Evolutionary conservation across 2,329 filamentous ascomycete genomes (phyloP), one percentile per base, ranked within the genome.

Genomic region (Pestalotiopsis fici): DNA sequence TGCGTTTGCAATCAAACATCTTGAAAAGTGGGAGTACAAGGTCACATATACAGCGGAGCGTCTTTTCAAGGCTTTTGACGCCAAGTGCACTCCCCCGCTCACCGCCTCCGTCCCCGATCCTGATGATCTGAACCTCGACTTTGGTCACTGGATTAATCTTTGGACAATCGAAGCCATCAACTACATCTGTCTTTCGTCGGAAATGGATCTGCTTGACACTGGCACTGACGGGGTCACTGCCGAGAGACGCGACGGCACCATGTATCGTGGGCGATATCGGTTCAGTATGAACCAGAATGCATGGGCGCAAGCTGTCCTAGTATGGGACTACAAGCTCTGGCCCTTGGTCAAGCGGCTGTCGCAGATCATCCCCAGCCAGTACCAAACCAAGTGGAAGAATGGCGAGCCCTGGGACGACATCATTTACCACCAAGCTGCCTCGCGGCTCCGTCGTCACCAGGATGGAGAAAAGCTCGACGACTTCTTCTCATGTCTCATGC

Each of bases 121-220:
- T 59, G 59, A 54, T 5, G 69, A 72, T 59, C 70, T 74, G 69
- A 59, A 55, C 31, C 61, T 64, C 66, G 65, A 71, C n/a, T 72
- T 70, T 23, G 47, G 59, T 35, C 66, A 71, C 15, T 66, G 69
- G 67, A 50, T 50, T 18, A 50, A 50, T 50, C 43, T 69, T 3
- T 74, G 28, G 39, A 25, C 25, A 2, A 35, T 63, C 5, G 65
- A 66, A 18, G 27, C 50, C 9, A 43, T 66, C 54, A 28, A 21
- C 12, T 50, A 37, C 39, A 66, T 66, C 39, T 43, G 57, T 25
- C 13, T 66, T 13, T 62, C 57, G n/a, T 31, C 35, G 18, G 27
- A 66, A 3, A 25, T 66, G 7, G 65, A 59, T n/a, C 43, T 66
- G 25, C 9, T 63, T 2, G 39, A 31, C 11, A 28, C 61, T 12